A percentile compares a stretch with the other conserved stretches of the same genome.
Conservation (phyloP, 257 asterid genomes). For the Solanum paucissectum region DNA sequence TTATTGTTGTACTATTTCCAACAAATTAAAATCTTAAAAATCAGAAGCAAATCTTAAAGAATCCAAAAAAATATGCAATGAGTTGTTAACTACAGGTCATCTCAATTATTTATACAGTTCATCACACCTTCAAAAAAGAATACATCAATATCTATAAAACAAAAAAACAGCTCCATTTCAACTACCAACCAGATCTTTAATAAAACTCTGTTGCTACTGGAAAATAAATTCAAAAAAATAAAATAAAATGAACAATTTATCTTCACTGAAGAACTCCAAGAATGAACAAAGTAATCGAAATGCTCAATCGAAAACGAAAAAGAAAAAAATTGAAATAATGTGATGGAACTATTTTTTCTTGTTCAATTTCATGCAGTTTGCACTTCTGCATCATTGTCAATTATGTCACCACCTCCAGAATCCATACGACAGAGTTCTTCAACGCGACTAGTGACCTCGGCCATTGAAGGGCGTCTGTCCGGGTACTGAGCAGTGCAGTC, state of each 20-base stretch:
- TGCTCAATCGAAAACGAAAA: background rate
- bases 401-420: constrained; percentile 9
- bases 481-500: constrained; percentile 43
- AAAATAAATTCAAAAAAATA: background rate
- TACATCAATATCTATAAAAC: background rate
- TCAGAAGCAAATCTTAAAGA: background rate
- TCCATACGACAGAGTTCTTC: constrained; percentile 25
- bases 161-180: background rate
- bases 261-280: constrained; percentile 3
- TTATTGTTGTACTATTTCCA: background rate
- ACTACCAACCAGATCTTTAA: background rate
- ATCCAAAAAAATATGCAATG: background rate
- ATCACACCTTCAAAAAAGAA: background rate
- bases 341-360: background rate
- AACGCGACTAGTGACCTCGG: constrained; percentile 20
- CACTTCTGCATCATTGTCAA: background rate
- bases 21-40: background rate
- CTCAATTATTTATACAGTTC: background rate
- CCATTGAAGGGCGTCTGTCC: constrained; percentile 38
- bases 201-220: background rate
- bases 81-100: background rate
- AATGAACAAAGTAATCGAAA: background rate
- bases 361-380: background rate
- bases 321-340: background rate
- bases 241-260: background rate